Evolutionary conservation across 441 rosid species (phyloP), one percentile per base, ranked within the genome.

Genomic region (Geranium incanum): DNA sequence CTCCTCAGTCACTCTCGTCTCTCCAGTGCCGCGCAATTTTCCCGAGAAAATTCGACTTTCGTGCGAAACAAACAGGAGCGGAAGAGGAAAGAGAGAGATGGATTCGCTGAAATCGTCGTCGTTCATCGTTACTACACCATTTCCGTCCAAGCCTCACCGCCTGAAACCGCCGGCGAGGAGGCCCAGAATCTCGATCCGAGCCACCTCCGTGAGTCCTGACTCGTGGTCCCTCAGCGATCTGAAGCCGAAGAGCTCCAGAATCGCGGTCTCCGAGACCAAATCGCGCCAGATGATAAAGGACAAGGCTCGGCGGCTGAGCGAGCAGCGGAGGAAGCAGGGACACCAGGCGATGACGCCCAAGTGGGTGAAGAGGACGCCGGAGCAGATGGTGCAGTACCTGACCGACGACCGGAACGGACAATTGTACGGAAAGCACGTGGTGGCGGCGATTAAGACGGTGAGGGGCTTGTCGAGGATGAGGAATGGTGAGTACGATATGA

Each of bases 151-250:
- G 6, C 69, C 66, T 5, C 60, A 68, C 65, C 45, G 33, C 62
- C 74, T 78, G 33, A 80, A 80, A 75, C 19, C 21, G 3, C 73
- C 77, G 38, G 64, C 74, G 41, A 66, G 6, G 45, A 79, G 37
- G 6, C 48, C 33, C 66, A 86, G 38, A 71, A 36, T 72, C 66
- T 4, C 72, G 67, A 72, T 86, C 6, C 76, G 36, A 21, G 37
- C 13, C 3, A 79, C 83, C 72, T 78, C 85, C 36, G 67, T 90
- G 21, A 92, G 77, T 66, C 84, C 89, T 0, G 95, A 93, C 84
- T 92, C 95, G 12, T 93, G 95, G 97, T 88, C 96, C 8, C 86
- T 85, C 70, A 88, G 95, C 82, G 96, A 88, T 72, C 94, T 95
- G 73, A 83, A 67, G 59, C 84, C 82, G 65, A 87, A 81, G 75